Base-by-base conservation (phyloP, 352 stramenopile species). In the Lagenidium giganteum region DNA sequence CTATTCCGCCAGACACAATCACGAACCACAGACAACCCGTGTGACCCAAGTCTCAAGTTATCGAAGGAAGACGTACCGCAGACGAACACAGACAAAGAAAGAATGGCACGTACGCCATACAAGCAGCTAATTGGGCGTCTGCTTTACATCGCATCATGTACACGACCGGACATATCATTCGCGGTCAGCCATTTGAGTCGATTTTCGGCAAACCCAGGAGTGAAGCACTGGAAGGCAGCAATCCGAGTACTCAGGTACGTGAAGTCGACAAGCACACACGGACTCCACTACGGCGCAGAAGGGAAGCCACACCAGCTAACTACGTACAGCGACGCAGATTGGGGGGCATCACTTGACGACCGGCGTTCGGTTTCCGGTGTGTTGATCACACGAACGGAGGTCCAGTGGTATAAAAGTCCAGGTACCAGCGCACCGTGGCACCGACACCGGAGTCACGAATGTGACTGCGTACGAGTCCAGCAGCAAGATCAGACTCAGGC, bases 181-280 rank as follows among this genome's bases (percentile, higher is more conserved):
- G 36, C 42, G 3, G 40, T 50, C 6, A 39, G 3, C 3, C 32
- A 57, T 20, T 22, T 57, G 25, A 49, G 38, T 12, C 31, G 41
- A 8, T 57, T 57, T 35, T 8, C 50, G 3, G 47, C 48, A 20
- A 49, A 50, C 33, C 48, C 39, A 17, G 48, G 48, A 5, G 4
- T 23, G n/a, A 21, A 35, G 21, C 48, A 57, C 34, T 57, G 48
- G 48, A 50, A 50, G 11, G 32, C 33, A 1, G 38, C 31, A 2
- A 39, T 42, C 17, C 9, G 33, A 18, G 18, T 51, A 13, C 31
- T 42, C 3, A 14, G 42, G 5, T 51, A 51, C 12, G 16, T 42
- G 6, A 5, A 42, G 3, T 20, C 31, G 23, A 35, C 42, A 13
- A 4, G n/a, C 11, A 26, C n/a, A n/a, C n/a, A n/a, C n/a, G n/a